Evolutionary conservation across 768 basidiomycete species (phyloP), one percentile per base, ranked within the genome.

Genomic region (Russula dissimulans): DNA sequence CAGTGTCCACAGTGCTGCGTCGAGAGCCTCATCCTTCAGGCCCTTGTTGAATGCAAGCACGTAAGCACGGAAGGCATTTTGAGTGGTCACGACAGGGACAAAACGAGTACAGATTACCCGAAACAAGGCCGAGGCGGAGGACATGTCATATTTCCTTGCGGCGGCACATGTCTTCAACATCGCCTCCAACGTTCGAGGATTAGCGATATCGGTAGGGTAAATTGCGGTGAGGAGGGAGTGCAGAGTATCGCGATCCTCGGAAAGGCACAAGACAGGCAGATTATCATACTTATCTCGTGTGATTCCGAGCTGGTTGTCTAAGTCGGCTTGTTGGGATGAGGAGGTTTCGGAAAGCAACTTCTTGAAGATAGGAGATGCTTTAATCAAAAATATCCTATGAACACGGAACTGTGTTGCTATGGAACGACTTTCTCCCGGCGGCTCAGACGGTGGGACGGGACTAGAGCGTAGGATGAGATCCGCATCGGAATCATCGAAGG

Each of bases 401-500:
- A 56, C 49, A 14, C 55, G 60, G 34, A 51, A 51, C 15, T 56
- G 38, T 32, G 60, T 61, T 0, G 42, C 15, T 1, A 31, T 29
- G 47, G 32, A 1, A 8, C 10, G 14, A 6, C 12, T 10, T 29
- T 15, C 22, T 12, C 6, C 42, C 3, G 11, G 32, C 34, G 10
- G 34, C 10, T 36, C 34, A 36, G 34, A 10, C 34, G 10, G 7
- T 36, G 34, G 34, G 3, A 4, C 34, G 34, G 42, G 42, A 3
- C 45, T 36, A 8, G 51, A 61, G 46, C 60, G 43, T 32, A 61
- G 48, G 49, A 56, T 50, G 26, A 51, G 12, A 47, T 71, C 68
- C 59, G 79, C 79, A 53, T 74, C 72, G 38, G 72, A 67, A 61
- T 78, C 70, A 63, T 83, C 70, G 69, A 84, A 84, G 2, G 82